phyloP scores from a whole-genome alignment of 148 eudicot genomes.

The Polygonum maritimum region DNA sequence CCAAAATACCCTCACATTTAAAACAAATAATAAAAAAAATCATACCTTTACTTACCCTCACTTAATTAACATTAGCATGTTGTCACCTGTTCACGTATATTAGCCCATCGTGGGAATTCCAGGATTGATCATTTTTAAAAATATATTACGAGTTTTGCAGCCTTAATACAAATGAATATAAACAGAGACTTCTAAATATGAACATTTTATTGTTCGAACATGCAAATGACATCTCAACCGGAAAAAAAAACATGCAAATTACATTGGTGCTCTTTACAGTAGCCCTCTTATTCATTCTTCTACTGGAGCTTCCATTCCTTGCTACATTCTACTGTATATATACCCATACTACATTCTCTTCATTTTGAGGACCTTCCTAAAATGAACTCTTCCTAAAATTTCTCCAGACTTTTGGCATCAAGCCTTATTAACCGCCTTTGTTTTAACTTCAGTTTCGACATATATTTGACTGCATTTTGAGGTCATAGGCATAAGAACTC shows the following conservation, averaged over 20 bases:
- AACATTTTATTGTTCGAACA: too few species aligned
- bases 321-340: neutral
- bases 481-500: neutral
- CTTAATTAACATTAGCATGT: neutral
- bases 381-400: neutral
- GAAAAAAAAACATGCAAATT: neutral
- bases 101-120: too few species aligned
- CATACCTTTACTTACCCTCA: too few species aligned
- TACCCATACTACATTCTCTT: neutral
- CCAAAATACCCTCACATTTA: too few species aligned
- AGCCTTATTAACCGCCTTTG: too few species aligned
- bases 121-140: too few species aligned
- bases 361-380: neutral
- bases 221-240: too few species aligned
- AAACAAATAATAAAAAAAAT: too few species aligned
- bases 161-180: too few species aligned
- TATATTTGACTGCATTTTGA: neutral
- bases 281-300: constrained; percentile 1
- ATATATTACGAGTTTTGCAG: neutral
- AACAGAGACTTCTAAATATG: neutral
- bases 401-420: neutral
- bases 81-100: too few species aligned
- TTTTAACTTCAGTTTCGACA: too few species aligned
- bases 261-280: neutral
- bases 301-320: neutral